A percentile compares a stretch with the other conserved stretches of the same genome.
These are phyloP conservation scores for Elymus sibiricus DNA, from an alignment of 176 grass and related monocot species.

Conservation along the genomic window DNA sequence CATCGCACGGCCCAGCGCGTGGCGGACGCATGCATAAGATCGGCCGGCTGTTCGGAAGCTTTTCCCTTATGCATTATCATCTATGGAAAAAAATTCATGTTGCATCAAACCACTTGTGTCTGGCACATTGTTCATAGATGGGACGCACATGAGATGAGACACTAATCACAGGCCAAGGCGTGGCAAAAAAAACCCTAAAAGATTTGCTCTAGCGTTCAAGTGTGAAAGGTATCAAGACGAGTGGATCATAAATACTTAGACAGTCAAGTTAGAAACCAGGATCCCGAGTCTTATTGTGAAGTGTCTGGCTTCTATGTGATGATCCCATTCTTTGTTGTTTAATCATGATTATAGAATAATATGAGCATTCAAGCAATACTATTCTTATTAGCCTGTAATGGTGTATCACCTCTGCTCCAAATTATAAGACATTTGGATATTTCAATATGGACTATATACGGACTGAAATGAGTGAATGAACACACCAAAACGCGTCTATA, in stretches of 20 bases:
- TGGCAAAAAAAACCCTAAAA: background rate
- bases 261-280: background rate
- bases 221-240: background rate
- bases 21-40: too few relatives aligned
- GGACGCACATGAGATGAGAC: background rate
- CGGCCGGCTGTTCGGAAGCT: too few relatives aligned
- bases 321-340: background rate
- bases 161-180: background rate
- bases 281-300: background rate
- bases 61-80: background rate
- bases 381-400: background rate
- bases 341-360: background rate
- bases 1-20: too few relatives aligned
- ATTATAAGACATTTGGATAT: too few relatives aligned
- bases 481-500: too few relatives aligned
- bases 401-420: too few relatives aligned
- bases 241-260: background rate
- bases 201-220: background rate
- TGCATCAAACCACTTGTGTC: background rate
- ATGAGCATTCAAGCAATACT: background rate
- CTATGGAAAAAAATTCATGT: background rate
- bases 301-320: background rate
- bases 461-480: too few relatives aligned
- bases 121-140: background rate
- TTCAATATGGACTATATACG: too few relatives aligned